Evolutionary conservation across 2,329 filamentous ascomycete species (phyloP), one percentile per base, ranked within the genome.

Genomic region (Fusarium sp.): DNA sequence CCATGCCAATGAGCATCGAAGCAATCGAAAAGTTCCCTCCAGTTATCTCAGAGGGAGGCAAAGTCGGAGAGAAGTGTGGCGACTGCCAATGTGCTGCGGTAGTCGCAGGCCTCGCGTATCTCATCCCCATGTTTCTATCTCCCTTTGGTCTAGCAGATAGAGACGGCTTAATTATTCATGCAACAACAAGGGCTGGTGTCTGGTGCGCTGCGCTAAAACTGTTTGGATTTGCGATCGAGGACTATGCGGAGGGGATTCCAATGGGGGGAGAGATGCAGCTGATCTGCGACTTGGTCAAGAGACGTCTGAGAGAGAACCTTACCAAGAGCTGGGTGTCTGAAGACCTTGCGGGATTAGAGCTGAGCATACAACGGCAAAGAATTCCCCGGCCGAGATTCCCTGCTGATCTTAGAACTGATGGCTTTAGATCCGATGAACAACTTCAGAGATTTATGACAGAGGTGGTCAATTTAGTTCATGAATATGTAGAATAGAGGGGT

Each of bases 21-120:
- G 50, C 23, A 2, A 46, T 68, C 6, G 8, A 8, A 4, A 31
- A 13, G 1, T 66, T 43, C 11, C 65, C 47, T 4, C 50, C 3
- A 7, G 43, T 4, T 2, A 18, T 68, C 14, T 20, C 20, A 2
- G 62, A 66, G 17, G 51, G 63, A 0, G 62, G 50, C 10, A 23
- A n/a, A 15, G 18, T 66, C 5, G 18, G 57, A 3, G 42, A 53
- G 2, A 42, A 40, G 5, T 68, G 65, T 27, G 66, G 60, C 3
- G 20, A 66, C 2, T 68, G 65, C 5, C 23, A 57, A 11, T 49
- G 7, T 13, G 13, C n/a, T 0, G 60, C 62, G 2, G 39, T 37
- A 11, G 9, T 69, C 9, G n/a, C 27, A 10, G 51, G 23, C 1
- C 39, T 68, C n/a, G 48, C 23, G 7, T 13, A 11, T 14, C 29